Evolutionary conservation across 495 filamentous ascomycete species (phyloP).

Genomic region (Friedmanniomyces simplex): DNA sequence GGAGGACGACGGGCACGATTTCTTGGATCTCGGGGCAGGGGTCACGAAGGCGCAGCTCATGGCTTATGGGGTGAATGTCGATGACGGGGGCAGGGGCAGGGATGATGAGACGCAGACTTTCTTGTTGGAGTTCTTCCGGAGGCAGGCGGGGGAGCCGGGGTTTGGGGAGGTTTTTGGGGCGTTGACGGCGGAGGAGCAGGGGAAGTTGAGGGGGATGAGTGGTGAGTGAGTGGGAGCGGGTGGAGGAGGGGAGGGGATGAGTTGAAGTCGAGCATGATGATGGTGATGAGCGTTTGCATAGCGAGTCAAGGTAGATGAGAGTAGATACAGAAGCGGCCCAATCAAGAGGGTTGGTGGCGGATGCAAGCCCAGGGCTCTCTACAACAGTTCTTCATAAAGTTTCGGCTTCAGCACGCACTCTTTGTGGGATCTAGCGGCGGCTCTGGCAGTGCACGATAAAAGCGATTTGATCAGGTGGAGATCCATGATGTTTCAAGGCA

Average conservation of each 20-base stretch:
- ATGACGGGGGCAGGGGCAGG: constrained; percentile 33
- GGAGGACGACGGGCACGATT: constrained; percentile 70
- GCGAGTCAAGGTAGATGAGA: background rate
- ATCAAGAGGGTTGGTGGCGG: background rate
- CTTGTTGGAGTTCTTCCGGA: constrained; percentile 70
- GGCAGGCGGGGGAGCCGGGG: constrained; percentile 50
- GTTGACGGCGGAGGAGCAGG: constrained; percentile 10
- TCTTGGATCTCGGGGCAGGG: constrained; percentile 53
- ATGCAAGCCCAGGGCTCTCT: background rate
- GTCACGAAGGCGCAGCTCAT: constrained; percentile 54
- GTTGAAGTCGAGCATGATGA: background rate
- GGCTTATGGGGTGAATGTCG: constrained; percentile 55
- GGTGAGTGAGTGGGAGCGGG: background rate
- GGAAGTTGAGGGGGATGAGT: constrained; percentile 12
- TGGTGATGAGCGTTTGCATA: background rate
- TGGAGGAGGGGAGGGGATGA: background rate
- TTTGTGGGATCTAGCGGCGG: too few species aligned
- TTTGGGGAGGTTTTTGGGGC: constrained; percentile 52
- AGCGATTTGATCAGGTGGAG: too few species aligned
- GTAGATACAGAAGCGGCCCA: background rate
- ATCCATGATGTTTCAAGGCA: too few species aligned
- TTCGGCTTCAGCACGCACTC: too few species aligned
- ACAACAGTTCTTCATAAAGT: background rate
- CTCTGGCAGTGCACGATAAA: too few species aligned
- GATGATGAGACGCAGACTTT: constrained; percentile 89